Conservation (phyloP, 1,284 basidiomycete species). For the Sanghuangporus baumii region DNA sequence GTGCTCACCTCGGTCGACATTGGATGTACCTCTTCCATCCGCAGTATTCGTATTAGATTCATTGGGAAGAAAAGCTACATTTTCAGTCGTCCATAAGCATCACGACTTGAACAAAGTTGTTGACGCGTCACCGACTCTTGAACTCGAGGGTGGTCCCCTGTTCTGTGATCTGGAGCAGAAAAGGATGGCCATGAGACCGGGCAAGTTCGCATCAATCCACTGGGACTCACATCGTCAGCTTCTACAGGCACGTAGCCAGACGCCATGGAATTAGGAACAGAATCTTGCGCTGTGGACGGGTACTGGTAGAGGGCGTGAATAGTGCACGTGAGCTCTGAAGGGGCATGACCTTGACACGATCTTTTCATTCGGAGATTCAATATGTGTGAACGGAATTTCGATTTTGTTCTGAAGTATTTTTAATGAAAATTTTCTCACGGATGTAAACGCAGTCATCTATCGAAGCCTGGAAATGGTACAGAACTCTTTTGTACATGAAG, state of each 20-base stretch:
- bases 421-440: no score
- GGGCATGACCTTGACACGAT: no score
- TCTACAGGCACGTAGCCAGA: constrained; percentile 33
- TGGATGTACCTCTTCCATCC: constrained; percentile 33
- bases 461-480: no score
- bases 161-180: constrained; percentile 40
- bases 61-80: constrained; percentile 5
- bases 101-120: constrained; percentile 12
- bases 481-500: no score
- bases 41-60: constrained; percentile 20
- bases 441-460: no score
- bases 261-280: no score
- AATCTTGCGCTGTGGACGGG: no score
- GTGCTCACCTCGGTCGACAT: constrained; percentile 44
- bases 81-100: not conserved
- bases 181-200: not conserved
- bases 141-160: constrained; percentile 63
- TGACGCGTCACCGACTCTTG: constrained; percentile 38
- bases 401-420: no score
- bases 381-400: no score
- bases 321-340: no score
- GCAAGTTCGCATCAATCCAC: not conserved
- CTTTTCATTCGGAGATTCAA: no score
- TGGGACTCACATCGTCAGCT: constrained; percentile 43
- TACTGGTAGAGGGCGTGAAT: no score